Evolutionary conservation across 495 filamentous ascomycete species (phyloP).

Genomic region (Tuber magnatum): DNA sequence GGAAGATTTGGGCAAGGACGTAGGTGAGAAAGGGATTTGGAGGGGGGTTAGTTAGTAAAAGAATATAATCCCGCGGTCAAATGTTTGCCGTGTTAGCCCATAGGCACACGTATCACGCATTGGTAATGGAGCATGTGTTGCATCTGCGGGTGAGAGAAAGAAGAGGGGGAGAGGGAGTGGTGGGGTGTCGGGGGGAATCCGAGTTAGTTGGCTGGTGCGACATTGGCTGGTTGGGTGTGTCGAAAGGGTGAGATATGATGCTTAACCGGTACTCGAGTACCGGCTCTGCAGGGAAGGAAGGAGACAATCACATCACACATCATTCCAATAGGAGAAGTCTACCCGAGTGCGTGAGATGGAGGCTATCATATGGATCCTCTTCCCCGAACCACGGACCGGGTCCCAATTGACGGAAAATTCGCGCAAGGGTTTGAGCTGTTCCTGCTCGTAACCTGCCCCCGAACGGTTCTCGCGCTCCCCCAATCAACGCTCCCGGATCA

Average conservation of each 20-base stretch:
- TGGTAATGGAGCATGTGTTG: background rate
- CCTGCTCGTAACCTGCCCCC: background rate
- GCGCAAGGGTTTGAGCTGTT: background rate
- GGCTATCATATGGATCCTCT: background rate
- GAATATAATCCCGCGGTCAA: background rate
- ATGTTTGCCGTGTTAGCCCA: background rate
- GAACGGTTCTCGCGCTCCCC: background rate
- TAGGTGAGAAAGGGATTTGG: background rate
- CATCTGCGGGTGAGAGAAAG: background rate
- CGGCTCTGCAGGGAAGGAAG: background rate
- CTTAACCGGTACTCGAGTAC: background rate
- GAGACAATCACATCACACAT: background rate
- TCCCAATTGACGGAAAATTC: slow-evolving; percentile 5
- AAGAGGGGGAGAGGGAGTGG: slow-evolving; percentile 1
- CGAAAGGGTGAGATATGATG: background rate
- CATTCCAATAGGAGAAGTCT: background rate
- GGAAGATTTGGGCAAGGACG: background rate
- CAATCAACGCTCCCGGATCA: background rate
- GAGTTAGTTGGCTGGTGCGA: background rate
- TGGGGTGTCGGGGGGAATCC: background rate
- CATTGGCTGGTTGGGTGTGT: background rate
- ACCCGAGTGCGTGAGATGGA: background rate
- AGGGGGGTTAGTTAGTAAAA: slow-evolving; percentile 1
- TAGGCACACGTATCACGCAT: slow-evolving; percentile 4
- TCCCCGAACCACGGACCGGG: background rate